These are phyloP conservation scores for Xylaria castorea DNA, from an alignment of 495 filamentous ascomycete species.

Conservation along the genomic window DNA sequence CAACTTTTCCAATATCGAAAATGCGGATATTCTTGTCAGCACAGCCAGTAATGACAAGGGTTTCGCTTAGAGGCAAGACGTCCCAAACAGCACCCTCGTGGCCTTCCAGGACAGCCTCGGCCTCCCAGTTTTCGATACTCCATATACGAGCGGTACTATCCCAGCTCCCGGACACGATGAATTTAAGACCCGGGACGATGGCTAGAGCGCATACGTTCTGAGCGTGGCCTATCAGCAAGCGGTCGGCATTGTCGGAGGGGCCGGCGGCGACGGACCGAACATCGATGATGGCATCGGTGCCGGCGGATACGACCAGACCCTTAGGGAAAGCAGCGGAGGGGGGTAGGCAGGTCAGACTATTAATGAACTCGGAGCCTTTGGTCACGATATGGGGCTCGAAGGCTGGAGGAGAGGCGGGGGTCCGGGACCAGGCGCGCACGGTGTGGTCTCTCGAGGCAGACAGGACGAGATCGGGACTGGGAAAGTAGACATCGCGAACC, in stretches of 20 bases:
- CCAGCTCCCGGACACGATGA: slow-evolving; percentile 94
- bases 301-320: slow-evolving; percentile 84
- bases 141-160: slow-evolving; percentile 84
- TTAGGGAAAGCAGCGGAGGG: slow-evolving; percentile 75
- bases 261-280: slow-evolving; percentile 70
- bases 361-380: slow-evolving; percentile 82
- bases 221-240: slow-evolving; percentile 82
- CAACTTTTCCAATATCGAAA: slow-evolving; percentile 71
- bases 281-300: slow-evolving; percentile 91
- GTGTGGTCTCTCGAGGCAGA: slow-evolving; percentile 92
- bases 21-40: slow-evolving; percentile 90
- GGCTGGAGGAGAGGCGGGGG: slow-evolving; percentile 63
- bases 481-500: slow-evolving; percentile 90
- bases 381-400: slow-evolving; percentile 79
- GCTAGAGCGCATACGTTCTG: slow-evolving; percentile 89
- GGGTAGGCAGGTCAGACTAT: slow-evolving; percentile 77
- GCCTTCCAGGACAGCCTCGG: slow-evolving; percentile 70
- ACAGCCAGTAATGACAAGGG: slow-evolving; percentile 86
- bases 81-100: slow-evolving; percentile 86
- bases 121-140: slow-evolving; percentile 78
- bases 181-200: slow-evolving; percentile 69
- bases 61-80: slow-evolving; percentile 80
- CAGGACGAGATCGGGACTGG: slow-evolving; percentile 71
- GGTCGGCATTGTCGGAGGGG: slow-evolving; percentile 77
- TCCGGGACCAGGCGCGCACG: slow-evolving; percentile 81